Conservation (phyloP, 2,329 filamentous ascomycete genomes). For the Venturia nashicola region DNA sequence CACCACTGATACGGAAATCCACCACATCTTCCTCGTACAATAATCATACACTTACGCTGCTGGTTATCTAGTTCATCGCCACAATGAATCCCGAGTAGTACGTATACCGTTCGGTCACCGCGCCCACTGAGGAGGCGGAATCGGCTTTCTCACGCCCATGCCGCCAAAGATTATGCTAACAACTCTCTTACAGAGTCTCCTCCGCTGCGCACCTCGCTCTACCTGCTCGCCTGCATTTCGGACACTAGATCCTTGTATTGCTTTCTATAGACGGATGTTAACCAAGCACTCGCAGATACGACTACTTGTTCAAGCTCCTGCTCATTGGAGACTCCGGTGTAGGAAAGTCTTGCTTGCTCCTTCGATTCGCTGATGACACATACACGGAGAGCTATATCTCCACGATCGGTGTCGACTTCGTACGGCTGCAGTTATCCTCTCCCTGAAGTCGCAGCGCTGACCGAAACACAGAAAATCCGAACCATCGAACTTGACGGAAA, state of each 20-base stretch:
- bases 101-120: slow-evolving; percentile 26
- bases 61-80: neutral
- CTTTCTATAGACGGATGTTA: neutral
- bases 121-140: neutral
- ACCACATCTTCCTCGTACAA: neutral
- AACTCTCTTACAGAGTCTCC: slow-evolving; percentile 2
- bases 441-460: neutral
- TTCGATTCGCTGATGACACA: slow-evolving; percentile 97
- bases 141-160: neutral
- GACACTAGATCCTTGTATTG: neutral
- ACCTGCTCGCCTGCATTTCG: slow-evolving; percentile 7
- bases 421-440: slow-evolving; percentile 39
- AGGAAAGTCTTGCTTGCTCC: slow-evolving; percentile 96
- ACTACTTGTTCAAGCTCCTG: slow-evolving; percentile 99
- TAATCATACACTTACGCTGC: neutral
- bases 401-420: slow-evolving; percentile 98
- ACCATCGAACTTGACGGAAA: slow-evolving; percentile 99
- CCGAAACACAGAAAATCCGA: slow-evolving; percentile 76
- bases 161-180: slow-evolving; percentile 13
- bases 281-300: slow-evolving; percentile 58
- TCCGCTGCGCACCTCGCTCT: slow-evolving; percentile 14
- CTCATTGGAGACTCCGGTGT: slow-evolving; percentile 99
- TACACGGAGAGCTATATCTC: slow-evolving; percentile 99
- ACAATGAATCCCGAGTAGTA: slow-evolving; percentile 87
- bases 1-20: neutral